Base-by-base conservation (phyloP, 768 basidiomycete genomes). In the Amanita rubescens region DNA sequence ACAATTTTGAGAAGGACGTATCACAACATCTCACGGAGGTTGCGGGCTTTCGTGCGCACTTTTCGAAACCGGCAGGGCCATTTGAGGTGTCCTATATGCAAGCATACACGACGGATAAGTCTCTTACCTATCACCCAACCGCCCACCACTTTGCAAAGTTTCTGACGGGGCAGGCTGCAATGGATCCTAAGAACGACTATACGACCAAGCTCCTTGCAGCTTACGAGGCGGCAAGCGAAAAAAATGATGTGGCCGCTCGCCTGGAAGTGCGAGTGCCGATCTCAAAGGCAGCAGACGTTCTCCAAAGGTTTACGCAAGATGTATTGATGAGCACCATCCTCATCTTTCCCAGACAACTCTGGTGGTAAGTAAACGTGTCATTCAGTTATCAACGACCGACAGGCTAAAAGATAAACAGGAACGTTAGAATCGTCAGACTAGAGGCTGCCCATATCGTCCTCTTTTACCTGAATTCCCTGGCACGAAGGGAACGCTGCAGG, bases 231-330 rank as follows among this genome's bases (percentile, higher is more conserved):
- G 30, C 32, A 1, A 20, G 32, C 2, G 20, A 10, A 0, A 2
- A n/a, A 24, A 49, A 14, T 0, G 30, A 49, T 37, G 47, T 49
- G 0, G 27, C 32, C 1, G 47, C 47, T 3, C 9, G 47, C 8
- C 47, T 49, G 17, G 47, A 49, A 49, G 47, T 49, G 11, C 47
- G 32, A 20, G 47, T 49, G 12, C 47, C 47, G 14, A 7, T 30
- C 1, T 2, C 1, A 2, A 17, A 33, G 2, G 47, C 47, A 19
- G 19, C 32, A 5, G 1, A 5, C 11, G 47, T 37, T 2, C 47
- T 49, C 3, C 20, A 20, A 9, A 17, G 9, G 1, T 37, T 49
- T 37, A 5, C 43, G 1, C 6, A 20, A 9, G 43, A 25, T 1
- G 2, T 44, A 4, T 44, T 11, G 9, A 5, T 8, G 17, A 8